Conservation (phyloP, 1,284 basidiomycete genomes). For the Leccinum griseonigrum region DNA sequence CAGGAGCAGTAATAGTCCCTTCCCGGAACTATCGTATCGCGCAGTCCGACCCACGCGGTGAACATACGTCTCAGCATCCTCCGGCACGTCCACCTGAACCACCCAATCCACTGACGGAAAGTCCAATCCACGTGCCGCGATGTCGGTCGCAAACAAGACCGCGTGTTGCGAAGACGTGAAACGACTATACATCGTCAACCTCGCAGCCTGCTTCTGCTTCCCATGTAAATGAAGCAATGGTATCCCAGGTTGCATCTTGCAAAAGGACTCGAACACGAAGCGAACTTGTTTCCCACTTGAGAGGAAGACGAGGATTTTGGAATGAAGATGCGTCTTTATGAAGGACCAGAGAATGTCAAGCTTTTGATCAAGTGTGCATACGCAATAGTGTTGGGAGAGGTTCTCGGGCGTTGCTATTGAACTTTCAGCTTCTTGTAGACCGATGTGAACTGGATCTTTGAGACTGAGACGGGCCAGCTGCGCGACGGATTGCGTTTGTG, state of each 20-base stretch:
- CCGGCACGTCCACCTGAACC: constrained; percentile 94
- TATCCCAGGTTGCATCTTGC: constrained; percentile 91
- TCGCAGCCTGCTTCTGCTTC: constrained; percentile 93
- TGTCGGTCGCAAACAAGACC: constrained; percentile 93
- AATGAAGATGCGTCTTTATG: constrained; percentile 91
- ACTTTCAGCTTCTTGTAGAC: constrained; percentile 51
- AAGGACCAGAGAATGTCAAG: constrained; percentile 94
- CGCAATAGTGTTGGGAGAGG: constrained; percentile 89
- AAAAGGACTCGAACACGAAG: constrained; percentile 96
- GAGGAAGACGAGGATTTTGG: constrained; percentile 92
- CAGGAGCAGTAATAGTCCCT: constrained; percentile 78
- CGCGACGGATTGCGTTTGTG: constrained; percentile 89
- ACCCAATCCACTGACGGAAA: constrained; percentile 99
- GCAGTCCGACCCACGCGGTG: constrained; percentile 97
- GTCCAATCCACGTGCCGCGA: constrained; percentile 95
- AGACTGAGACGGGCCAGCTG: constrained; percentile 91
- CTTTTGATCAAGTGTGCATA: constrained; percentile 85
- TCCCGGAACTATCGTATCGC: constrained; percentile 89
- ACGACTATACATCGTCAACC: constrained; percentile 79
- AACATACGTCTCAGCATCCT: constrained; percentile 98
- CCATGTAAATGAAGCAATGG: constrained; percentile 93
- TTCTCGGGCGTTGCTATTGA: constrained; percentile 56
- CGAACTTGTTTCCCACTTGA: constrained; percentile 97
- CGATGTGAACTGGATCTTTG: constrained; percentile 79
- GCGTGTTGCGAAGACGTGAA: constrained; percentile 81